Percentiles rank a stretch among this genome's conserved stretches.
These are phyloP conservation scores for Panaeolus papilionaceus DNA, from an alignment of 768 basidiomycete genomes.

Conservation along the genomic window DNA sequence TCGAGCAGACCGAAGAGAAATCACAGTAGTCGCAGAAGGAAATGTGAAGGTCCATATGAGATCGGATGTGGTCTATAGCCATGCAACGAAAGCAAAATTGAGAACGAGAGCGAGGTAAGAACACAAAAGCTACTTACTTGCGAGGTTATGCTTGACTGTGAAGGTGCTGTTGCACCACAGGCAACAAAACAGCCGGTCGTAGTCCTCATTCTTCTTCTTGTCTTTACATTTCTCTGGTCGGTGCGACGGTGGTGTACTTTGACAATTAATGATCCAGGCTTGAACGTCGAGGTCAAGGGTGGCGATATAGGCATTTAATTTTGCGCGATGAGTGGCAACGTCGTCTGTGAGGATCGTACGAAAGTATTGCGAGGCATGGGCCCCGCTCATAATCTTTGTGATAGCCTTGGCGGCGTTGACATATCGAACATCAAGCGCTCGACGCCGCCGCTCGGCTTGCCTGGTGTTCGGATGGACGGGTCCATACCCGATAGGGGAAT, in stretches of 20 bases:
- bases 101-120: neutral
- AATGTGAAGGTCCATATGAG: neutral
- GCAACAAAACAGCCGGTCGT: neutral
- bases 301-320: neutral
- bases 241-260: neutral
- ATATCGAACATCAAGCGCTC: neutral
- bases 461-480: neutral
- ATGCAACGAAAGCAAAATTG: neutral
- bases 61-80: neutral
- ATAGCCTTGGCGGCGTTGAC: neutral
- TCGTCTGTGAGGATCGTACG: neutral
- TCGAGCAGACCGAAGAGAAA: neutral
- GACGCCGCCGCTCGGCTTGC: neutral
- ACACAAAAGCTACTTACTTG: neutral
- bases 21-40: neutral
- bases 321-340: neutral
- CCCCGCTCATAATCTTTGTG: neutral
- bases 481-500: neutral
- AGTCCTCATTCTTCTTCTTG: conserved; percentile 2
- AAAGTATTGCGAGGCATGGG: neutral
- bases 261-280: neutral
- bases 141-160: neutral
- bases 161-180: conserved; percentile 6
- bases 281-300: conserved; percentile 1
- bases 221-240: neutral